These are phyloP conservation scores for Xylona heveae DNA, from an alignment of 495 filamentous ascomycete species.

Conservation along the genomic window DNA sequence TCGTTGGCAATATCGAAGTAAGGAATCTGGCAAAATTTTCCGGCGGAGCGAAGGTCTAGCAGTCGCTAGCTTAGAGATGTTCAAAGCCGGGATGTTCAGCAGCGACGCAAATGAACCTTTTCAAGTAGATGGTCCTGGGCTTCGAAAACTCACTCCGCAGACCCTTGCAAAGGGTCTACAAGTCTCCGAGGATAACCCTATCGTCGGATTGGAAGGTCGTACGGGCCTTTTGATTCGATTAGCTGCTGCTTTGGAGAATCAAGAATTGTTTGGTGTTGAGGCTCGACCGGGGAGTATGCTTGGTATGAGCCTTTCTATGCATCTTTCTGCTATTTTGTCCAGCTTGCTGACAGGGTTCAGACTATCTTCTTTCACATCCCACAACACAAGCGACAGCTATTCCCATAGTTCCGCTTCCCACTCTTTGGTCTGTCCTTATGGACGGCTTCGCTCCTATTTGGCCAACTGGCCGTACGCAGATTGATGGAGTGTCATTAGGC, in stretches of 20 bases:
- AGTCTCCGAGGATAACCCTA: slow-evolving; percentile 56
- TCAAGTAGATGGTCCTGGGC: slow-evolving; percentile 70
- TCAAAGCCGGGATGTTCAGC: slow-evolving; percentile 84
- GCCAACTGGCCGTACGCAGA: slow-evolving; percentile 70
- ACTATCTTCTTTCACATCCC: slow-evolving; percentile 82
- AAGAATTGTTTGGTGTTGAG: slow-evolving; percentile 67
- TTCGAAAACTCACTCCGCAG: slow-evolving; percentile 55
- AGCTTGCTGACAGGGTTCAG: slow-evolving; percentile 21
- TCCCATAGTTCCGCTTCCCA: slow-evolving; percentile 76
- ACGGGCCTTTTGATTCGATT: slow-evolving; percentile 61
- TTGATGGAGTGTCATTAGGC: slow-evolving; percentile 74
- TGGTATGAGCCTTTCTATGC: slow-evolving; percentile 29
- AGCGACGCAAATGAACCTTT: slow-evolving; percentile 59
- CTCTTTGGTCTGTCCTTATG: slow-evolving; percentile 77
- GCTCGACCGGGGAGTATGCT: slow-evolving; percentile 87
- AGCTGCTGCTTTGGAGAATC: slow-evolving; percentile 54
- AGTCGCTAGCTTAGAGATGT: slow-evolving; percentile 93
- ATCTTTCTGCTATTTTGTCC: background rate
- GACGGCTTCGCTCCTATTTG: slow-evolving; percentile 73
- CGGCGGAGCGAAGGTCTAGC: slow-evolving; percentile 81
- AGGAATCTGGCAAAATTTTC: slow-evolving; percentile 71
- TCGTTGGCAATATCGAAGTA: slow-evolving; percentile 72
- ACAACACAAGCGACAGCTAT: slow-evolving; percentile 70
- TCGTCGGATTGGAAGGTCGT: slow-evolving; percentile 75
- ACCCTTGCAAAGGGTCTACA: slow-evolving; percentile 64